Evolutionary conservation across 108 stramenopile genomes (phyloP).

Genomic region (Skeletonema grethae): DNA sequence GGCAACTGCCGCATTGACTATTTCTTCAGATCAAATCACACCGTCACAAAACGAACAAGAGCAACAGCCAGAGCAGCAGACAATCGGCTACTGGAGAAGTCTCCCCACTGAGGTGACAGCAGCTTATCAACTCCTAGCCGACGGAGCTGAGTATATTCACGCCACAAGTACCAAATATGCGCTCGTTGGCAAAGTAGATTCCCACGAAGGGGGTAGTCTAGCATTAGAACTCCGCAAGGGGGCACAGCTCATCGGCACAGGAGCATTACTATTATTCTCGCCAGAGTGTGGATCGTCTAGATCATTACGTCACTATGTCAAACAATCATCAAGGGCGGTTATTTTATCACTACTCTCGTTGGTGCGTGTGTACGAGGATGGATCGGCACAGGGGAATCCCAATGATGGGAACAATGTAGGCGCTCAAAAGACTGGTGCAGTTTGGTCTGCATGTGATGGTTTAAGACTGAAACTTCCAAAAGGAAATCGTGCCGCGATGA

Average conservation of each 20-base stretch:
- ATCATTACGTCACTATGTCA: constrained; percentile 55
- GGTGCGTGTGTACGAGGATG: constrained; percentile 52
- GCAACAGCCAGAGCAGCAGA: background rate
- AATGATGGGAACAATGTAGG: constrained; percentile 41
- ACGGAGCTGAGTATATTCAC: constrained; percentile 62
- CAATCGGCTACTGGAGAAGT: constrained; percentile 58
- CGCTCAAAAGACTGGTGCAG: constrained; percentile 76
- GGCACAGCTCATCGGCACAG: constrained; percentile 67
- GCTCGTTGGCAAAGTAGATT: constrained; percentile 63
- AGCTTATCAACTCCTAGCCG: constrained; percentile 57
- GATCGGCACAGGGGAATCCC: constrained; percentile 31
- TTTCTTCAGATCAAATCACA: constrained; percentile 2
- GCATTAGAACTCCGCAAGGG: constrained; percentile 67
- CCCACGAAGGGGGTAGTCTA: constrained; percentile 46
- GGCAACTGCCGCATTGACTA: constrained; percentile 2
- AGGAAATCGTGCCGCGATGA: constrained; percentile 78
- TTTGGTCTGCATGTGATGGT: constrained; percentile 77
- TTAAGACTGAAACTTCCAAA: constrained; percentile 43
- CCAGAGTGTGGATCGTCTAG: constrained; percentile 61
- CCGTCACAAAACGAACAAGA: background rate
- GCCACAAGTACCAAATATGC: constrained; percentile 85
- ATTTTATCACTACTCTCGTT: constrained; percentile 54
- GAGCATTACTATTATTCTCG: constrained; percentile 49
- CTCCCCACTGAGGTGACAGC: constrained; percentile 55
- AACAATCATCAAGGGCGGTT: constrained; percentile 60